Base-by-base conservation (phyloP, 164 flowering plant species). In the Liriodendron chinense region DNA sequence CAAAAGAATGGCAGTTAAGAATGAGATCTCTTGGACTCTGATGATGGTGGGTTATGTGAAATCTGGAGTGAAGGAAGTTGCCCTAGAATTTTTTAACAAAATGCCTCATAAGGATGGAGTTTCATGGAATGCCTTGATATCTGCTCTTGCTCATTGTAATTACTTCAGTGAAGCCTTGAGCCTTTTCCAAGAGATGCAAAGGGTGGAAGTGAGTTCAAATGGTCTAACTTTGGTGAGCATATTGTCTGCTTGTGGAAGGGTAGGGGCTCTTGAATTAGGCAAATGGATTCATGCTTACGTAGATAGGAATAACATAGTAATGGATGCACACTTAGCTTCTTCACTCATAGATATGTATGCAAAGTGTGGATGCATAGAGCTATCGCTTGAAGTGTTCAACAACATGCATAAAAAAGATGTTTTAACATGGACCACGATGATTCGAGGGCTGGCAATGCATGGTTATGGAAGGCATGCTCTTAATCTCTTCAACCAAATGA, bases 271-370 rank as follows among this genome's bases (percentile, higher is more conserved):
- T 20, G 93, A 93, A 78, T 90, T 91, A 84, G 98, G 98, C 22
- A 82, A 85, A 74, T 93, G 98, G 96, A 83, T 90, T 63, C 93
- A 91, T 78, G 82, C 78, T 8, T 89, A 84, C 62, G 80, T 91
- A 22, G 75, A 86, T 48, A 87, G 87, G 65, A 84, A 89, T 26
- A 73, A 77, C 71, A 83, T 89, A 53, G 23, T 20, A 3, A 71
- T 88, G 1, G 92, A 89, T 78, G 75, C 85, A 7, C 81, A 89
- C 70, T 87, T 90, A 65, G 88, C 92, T 47, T 87, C 96, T 74
- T 88, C 94, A 63, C 88, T 93, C 20, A 80, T 90, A 24, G 94
- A 93, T 47, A 90, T 93, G 97, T 91, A 93, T 82, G 86, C 95
- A 47, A 93, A 91, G 81, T 91, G 96, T 72, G 96, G 97, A 57